Conservation (phyloP, 495 filamentous ascomycete species). For the Penicillium salamii region DNA sequence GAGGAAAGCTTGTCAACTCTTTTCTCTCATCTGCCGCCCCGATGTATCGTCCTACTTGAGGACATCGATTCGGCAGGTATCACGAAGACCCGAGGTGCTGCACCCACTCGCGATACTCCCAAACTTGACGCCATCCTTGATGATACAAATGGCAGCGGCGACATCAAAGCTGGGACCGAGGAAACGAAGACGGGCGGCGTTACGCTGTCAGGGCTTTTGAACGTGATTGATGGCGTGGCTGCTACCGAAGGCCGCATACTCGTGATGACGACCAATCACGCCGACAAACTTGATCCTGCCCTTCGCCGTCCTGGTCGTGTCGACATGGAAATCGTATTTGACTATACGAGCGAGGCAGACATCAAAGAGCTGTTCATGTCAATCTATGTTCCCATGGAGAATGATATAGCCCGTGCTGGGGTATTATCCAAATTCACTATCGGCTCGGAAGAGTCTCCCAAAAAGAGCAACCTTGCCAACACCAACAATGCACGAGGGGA, state of each 20-base stretch:
- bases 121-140: not conserved
- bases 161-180: conserved; percentile 1
- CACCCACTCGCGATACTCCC: not conserved
- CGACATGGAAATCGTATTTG: conserved; percentile 70
- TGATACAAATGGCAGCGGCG: not conserved
- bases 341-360: conserved; percentile 59
- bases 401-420: conserved; percentile 16
- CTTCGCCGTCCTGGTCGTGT: conserved; percentile 75
- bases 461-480: not conserved
- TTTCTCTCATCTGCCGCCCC: conserved; percentile 55
- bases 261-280: conserved; percentile 84
- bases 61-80: conserved; percentile 53
- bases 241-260: conserved; percentile 75
- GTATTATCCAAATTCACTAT: not conserved
- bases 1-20: conserved; percentile 70
- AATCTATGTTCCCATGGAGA: conserved; percentile 55
- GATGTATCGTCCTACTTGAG: conserved; percentile 49
- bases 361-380: conserved; percentile 66
- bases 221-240: conserved; percentile 76
- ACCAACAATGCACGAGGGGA: no score
- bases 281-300: conserved; percentile 71
- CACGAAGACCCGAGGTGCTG: conserved; percentile 45
- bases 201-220: conserved; percentile 72
- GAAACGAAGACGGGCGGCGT: conserved; percentile 29
- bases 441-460: not conserved